Conservation (phyloP, 257 asterid species). For the Avicennia marina region DNA sequence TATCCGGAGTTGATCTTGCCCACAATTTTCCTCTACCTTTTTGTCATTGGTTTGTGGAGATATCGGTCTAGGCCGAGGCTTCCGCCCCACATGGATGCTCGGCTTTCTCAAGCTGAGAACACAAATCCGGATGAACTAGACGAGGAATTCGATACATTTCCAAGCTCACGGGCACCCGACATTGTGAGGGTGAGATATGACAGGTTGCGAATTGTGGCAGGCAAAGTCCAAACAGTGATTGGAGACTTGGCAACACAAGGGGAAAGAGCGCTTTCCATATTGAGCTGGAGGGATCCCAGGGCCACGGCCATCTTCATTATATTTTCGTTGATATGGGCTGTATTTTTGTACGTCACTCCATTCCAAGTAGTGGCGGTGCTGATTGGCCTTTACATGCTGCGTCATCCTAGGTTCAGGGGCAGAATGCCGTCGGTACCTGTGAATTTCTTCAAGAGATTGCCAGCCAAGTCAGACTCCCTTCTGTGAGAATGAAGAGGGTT, state of each 20-base stretch:
- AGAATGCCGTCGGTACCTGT: constrained; percentile 69
- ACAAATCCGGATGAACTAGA: constrained; percentile 73
- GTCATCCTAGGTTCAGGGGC: constrained; percentile 81
- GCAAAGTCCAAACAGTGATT: constrained; percentile 69
- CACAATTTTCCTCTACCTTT: constrained; percentile 73
- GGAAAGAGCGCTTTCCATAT: constrained; percentile 63
- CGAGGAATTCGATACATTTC: constrained; percentile 81
- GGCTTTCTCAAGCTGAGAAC: constrained; percentile 70
- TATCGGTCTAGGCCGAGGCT: constrained; percentile 57
- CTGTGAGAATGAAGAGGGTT: constrained; percentile 33
- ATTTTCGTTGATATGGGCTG: constrained; percentile 58
- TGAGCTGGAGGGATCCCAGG: constrained; percentile 89
- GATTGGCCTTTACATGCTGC: constrained; percentile 53
- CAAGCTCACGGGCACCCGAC: constrained; percentile 52
- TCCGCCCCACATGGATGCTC: constrained; percentile 89
- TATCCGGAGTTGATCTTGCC: constrained; percentile 77
- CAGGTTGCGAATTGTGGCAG: constrained; percentile 58
- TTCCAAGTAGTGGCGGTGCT: constrained; percentile 70
- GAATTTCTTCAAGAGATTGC: constrained; percentile 89
- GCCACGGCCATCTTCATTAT: constrained; percentile 71
- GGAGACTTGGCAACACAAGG: constrained; percentile 93
- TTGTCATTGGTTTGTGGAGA: constrained; percentile 80
- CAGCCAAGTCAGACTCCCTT: constrained; percentile 72
- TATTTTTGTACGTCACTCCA: constrained; percentile 76
- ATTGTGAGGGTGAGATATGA: constrained; percentile 71